Evolutionary conservation across 495 filamentous ascomycete species (phyloP).

Genomic region (Apiosordaria backusii): DNA sequence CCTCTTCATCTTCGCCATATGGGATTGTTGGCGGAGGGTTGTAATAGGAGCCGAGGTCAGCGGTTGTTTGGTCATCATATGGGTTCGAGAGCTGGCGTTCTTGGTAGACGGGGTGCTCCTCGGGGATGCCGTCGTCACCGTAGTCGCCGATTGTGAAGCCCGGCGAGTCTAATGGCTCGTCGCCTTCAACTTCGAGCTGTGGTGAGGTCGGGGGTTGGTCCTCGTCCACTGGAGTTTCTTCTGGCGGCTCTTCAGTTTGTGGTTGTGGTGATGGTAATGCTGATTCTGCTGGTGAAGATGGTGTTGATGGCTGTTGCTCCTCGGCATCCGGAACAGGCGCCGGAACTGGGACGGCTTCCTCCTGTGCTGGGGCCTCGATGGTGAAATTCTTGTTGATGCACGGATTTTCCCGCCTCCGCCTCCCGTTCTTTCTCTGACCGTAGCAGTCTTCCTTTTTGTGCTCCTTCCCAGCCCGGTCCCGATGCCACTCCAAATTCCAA

Average conservation of each 20-base stretch:
- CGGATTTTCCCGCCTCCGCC: slow-evolving; percentile 19
- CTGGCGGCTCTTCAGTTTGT: background rate
- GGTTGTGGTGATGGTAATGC: background rate
- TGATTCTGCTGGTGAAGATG: background rate
- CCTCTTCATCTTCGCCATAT: slow-evolving; percentile 4
- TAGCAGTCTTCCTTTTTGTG: slow-evolving; percentile 22
- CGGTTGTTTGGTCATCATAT: background rate
- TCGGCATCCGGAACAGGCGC: background rate
- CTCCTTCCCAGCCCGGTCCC: slow-evolving; percentile 9
- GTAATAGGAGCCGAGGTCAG: slow-evolving; percentile 19
- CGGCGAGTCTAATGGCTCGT: background rate
- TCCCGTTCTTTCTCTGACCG: slow-evolving; percentile 13
- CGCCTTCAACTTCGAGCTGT: slow-evolving; percentile 3
- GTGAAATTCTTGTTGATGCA: slow-evolving; percentile 19
- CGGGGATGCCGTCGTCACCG: background rate
- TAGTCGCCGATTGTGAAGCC: slow-evolving; percentile 18
- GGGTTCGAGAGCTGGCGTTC: background rate
- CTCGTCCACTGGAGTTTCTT: background rate
- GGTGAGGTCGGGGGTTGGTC: background rate
- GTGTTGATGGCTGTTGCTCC: background rate
- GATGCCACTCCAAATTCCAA: slow-evolving; percentile 22
- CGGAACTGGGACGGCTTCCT: background rate
- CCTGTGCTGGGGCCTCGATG: background rate
- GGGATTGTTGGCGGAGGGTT: background rate
- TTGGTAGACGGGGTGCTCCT: background rate